Evolutionary conservation across 2,329 filamentous ascomycete genomes (phyloP), one percentile per base, ranked within the genome.

Genomic region (Ascocoryne sarcoides): DNA sequence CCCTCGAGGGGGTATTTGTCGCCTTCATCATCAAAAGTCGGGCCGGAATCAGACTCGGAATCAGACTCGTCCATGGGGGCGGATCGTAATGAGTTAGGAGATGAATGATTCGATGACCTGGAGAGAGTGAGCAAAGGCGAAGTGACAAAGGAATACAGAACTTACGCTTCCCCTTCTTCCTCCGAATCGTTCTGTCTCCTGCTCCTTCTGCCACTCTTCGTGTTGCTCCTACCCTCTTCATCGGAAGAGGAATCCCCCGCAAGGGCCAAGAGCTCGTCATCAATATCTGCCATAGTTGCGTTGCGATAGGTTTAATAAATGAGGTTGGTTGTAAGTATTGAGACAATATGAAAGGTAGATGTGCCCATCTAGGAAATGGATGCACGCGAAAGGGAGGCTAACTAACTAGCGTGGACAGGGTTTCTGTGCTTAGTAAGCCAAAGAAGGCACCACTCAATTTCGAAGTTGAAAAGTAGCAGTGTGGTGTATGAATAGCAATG

Each of bases 181-280:
- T 85, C 82, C 41, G 76, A 78, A 42, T 83, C 77, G 52, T 76
- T 68, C 51, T 70, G 71, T 18, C 52, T 52, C 40, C 60, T 59
- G 21, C 47, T 51, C 29, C 60, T 53, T 8, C 12, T n/a, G 15
- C 28, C 16, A 16, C n/a, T 18, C 8, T 34, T 39, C 55, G 69
- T 70, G 52, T 71, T 68, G 47, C 69, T 65, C 54, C 66, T 57
- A 67, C 75, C 75, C 56, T 72, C 75, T 43, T 76, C 75, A 48
- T 63, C 63, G 39, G 68, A 73, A 45, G 71, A 68, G 46, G 76
- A 82, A 52, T 85, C 87, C 56, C 87, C 92, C 40, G 89, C 92
- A 50, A 96, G 79, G 58, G 86, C 89, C 50, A 96, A 82, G 51
- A 96, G 80, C 68, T 95, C 90, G 55, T 90, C 88, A 60, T 96